Percentiles rank a stretch among this genome's conserved stretches.
Conservation (phyloP, 176 grass and related monocot species). For the Aechmea fasciata region DNA sequence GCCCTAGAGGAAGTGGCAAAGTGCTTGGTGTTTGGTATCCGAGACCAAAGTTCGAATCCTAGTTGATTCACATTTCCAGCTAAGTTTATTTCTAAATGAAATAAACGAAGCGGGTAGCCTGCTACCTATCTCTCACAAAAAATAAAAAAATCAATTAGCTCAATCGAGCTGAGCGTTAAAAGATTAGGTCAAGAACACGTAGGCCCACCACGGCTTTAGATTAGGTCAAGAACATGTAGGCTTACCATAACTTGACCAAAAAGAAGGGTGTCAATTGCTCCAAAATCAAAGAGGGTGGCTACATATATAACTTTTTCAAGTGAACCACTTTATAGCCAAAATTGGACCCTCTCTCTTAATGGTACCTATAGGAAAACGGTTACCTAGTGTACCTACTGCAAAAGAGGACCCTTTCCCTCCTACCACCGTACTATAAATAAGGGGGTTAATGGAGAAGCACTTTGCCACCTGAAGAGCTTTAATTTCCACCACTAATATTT, state of each 20-base stretch:
- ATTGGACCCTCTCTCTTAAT: not conserved
- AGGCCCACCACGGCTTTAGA: not conserved
- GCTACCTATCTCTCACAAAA: no score
- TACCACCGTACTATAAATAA: not conserved
- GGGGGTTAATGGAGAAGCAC: not conserved
- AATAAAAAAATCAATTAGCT: no score
- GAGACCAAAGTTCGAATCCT: no score
- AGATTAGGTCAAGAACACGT: not conserved
- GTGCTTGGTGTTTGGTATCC: no score
- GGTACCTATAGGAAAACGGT: not conserved
- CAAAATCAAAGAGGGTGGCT: not conserved
- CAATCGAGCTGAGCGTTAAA: not conserved
- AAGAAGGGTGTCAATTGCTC: not conserved
- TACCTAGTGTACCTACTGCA: not conserved
- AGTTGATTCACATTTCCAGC: no score
- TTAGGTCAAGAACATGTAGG: conserved; percentile 2
- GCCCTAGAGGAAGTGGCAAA: no score
- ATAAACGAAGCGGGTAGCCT: no score
- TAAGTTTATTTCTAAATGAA: no score
- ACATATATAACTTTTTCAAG: not conserved
- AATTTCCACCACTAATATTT: not conserved
- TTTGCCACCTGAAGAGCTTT: not conserved
- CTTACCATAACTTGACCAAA: not conserved
- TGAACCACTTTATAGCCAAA: not conserved
- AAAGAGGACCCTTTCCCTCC: not conserved